Base-by-base conservation (phyloP, 179 eudicot genomes). In the Spergularia azorica region DNA sequence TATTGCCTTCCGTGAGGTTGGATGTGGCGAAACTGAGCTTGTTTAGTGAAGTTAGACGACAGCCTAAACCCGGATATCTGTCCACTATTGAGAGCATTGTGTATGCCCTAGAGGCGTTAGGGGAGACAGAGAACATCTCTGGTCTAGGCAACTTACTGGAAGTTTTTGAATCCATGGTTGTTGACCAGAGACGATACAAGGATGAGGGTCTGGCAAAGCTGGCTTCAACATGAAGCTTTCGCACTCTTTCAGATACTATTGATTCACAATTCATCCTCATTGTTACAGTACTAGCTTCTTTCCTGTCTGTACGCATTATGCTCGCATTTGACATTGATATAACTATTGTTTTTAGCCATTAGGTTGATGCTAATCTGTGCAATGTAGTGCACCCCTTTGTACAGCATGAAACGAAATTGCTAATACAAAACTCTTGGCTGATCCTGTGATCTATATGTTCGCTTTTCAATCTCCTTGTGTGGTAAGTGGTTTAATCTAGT, bases 41-140 rank as follows among this genome's bases (percentile, higher is more conserved):
- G 89, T 92, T 86, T 79, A 69, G 85, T 43, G 98, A 92, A 78
- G 98, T 94, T 52, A 88, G 98, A 83, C 79, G 16, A n/a, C 90
- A 94, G 84, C 97, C 97, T 5, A 90, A 80, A 74, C 88, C 88
- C 3, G 93, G 91, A 10, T 94, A 69, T 79, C 75, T 94, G 88
- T 94, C 98, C 63, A 90, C 98, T 20, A 83, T 94, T 38, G 98
- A 93, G 82, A 93, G 98, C 85, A 86, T 91, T 76, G 94, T 92
- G 13, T 89, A 90, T 62, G 91, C 97, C 5, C 76, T 94, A 17
- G 77, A 89, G 82, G 94, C 85, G 32, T 56, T 90, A 14, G 93
- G 91, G 50, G 87, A 85, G 9, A 73, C 83, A 50, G 84, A 85
- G 36, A 75, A 79, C 48, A 52, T 55, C 39, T 83, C 84, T 7